Base-by-base conservation (phyloP, 164 flowering plant genomes). In the grape (Vitis vinifera) region DNA sequence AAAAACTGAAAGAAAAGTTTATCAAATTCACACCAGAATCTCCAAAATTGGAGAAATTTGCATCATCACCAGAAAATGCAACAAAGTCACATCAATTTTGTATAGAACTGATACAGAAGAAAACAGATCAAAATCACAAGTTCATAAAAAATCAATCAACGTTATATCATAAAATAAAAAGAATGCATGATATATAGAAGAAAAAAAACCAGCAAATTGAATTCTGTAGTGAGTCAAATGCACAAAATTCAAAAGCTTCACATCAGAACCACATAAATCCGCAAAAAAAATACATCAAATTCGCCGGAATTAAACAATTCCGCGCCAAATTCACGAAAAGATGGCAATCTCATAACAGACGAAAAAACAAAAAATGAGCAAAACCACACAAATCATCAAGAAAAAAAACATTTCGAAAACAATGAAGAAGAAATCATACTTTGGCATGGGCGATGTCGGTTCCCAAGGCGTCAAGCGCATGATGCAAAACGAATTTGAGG, bases 391-490 rank as follows among this genome's bases (percentile, higher is more conserved):
- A 23, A 23, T 23, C 2, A 23, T 23, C 27, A 23, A 23, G 27
- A 13, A 14, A 27, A 48, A 16, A 56, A 62, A 50, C 4, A 55
- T 1, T 9, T 2, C 10, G 10, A 55, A 31, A 1, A 17, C 17
- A 15, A 5, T 1, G 12, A 49, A 67, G 6, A 4, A 15, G n/a
- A 60, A 52, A 19, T 15, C 59, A 71, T 55, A 91, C 91, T 61
- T 85, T 75, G 68, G 94, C 93, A 66, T 84, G 88, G n/a, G 73
- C 49, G 52, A 87, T 83, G 23, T 87, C 80, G 75, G 73, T 47
- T 29, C 93, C 94, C 44, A 86, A 79, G 19, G 85, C 77, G 62
- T 87, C 84, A 10, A 91, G 83, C 55, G 89, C 85, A 68, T 88
- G 91, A 66, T 91, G 94, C 49, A 90, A 77, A 17, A 78, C 82